Conservation (phyloP, 345 rosid genomes). For the Corymbia maculata region DNA sequence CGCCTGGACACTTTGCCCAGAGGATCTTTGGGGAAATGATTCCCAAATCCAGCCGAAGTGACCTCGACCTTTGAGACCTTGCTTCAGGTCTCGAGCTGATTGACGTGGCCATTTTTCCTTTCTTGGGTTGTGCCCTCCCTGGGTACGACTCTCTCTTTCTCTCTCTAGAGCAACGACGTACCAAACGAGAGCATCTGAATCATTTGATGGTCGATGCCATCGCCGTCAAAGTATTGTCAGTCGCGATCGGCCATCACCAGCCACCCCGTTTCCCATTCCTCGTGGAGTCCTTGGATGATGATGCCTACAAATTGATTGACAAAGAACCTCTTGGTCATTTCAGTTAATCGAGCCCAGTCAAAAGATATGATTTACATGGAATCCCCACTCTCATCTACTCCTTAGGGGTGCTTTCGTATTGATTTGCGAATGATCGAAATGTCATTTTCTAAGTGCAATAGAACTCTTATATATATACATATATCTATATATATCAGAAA, state of each 20-base stretch:
- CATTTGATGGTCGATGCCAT: neutral
- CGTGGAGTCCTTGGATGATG: neutral
- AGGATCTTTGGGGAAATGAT: neutral
- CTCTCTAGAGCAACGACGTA: neutral
- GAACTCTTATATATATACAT: neutral
- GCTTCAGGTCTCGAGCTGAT: neutral
- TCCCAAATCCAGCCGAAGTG: neutral
- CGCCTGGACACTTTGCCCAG: neutral
- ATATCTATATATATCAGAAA: neutral
- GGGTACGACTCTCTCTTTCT: neutral
- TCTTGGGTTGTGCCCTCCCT: neutral
- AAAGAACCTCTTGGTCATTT: neutral
- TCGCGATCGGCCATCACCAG: neutral
- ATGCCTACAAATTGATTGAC: neutral
- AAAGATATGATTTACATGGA: neutral
- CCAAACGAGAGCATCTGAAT: neutral
- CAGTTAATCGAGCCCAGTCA: neutral
- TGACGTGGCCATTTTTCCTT: neutral
- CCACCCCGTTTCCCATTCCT: neutral
- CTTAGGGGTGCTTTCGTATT: neutral
- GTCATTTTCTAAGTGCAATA: too few species aligned
- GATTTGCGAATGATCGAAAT: neutral
- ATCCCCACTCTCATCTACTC: accelerated
- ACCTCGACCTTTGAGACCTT: neutral
- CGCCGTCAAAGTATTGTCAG: neutral